phyloP scores from a whole-genome alignment of 257 asterid species.

The Mentha longifolia region DNA sequence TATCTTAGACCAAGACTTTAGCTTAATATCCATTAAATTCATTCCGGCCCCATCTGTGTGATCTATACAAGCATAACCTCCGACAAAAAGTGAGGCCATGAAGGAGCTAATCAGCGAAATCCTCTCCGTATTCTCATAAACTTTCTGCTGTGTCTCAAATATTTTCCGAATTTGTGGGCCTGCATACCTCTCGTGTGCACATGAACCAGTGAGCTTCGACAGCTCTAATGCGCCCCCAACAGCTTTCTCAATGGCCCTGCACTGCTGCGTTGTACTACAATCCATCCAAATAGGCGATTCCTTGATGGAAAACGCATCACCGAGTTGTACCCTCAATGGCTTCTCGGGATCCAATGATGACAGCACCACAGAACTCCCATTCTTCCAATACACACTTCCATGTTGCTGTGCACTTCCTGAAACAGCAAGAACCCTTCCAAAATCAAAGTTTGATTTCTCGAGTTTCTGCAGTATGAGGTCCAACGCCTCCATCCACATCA shows the following conservation, averaged over 20 bases:
- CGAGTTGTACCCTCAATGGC: constrained; percentile 40
- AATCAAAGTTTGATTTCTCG: constrained; percentile 59
- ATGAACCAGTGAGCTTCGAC: constrained; percentile 83
- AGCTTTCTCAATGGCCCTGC: constrained; percentile 74
- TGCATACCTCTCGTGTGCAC: constrained; percentile 81
- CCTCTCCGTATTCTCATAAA: constrained; percentile 71
- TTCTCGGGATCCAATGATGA: constrained; percentile 64
- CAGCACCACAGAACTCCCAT: constrained; percentile 52
- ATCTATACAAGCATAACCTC: constrained; percentile 81
- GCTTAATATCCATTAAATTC: constrained; percentile 89
- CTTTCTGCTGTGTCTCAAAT: constrained; percentile 66
- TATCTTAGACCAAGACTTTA: constrained; percentile 69
- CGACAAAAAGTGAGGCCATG: constrained; percentile 82
- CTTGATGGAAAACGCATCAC: constrained; percentile 65
- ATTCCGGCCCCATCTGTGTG: constrained; percentile 97
- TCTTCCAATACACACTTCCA: constrained; percentile 94
- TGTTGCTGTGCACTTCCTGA: constrained; percentile 99
- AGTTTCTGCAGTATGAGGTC: constrained; percentile 72
- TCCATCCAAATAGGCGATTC: constrained; percentile 98
- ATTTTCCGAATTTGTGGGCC: constrained; percentile 89
- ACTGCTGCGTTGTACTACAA: constrained; percentile 80
- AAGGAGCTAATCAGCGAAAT: constrained; percentile 88
- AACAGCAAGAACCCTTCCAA: constrained; percentile 69
- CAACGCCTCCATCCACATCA: constrained; percentile 96
- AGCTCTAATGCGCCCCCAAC: constrained; percentile 85